These are phyloP conservation scores for Cercospora berteroae DNA, from an alignment of 2,329 filamentous ascomycete genomes.

Conservation along the genomic window DNA sequence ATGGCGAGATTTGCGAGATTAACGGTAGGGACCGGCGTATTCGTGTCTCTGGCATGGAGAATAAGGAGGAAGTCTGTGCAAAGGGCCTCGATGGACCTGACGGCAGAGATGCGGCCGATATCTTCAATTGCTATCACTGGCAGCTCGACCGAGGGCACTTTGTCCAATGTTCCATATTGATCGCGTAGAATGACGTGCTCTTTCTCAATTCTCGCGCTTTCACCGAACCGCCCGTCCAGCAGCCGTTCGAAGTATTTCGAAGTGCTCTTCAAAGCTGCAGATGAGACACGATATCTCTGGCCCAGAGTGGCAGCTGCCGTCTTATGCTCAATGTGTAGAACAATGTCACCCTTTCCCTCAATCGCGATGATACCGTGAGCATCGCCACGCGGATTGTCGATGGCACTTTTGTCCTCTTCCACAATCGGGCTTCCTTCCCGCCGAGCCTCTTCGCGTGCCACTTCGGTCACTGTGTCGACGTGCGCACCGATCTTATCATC, in stretches of 20 bases:
- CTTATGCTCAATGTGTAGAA: conserved; percentile 66
- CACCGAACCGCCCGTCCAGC: conserved; percentile 61
- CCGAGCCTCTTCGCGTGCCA: background rate
- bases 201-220: conserved; percentile 57
- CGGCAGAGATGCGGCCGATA: conserved; percentile 66
- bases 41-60: conserved; percentile 57
- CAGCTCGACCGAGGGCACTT: conserved; percentile 49
- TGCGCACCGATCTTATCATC: background rate
- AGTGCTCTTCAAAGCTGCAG: conserved; percentile 56
- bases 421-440: background rate
- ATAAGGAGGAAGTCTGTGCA: conserved; percentile 67
- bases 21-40: conserved; percentile 51
- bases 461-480: background rate
- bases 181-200: conserved; percentile 53
- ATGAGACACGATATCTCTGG: conserved; percentile 64
- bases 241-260: conserved; percentile 71
- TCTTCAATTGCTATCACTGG: conserved; percentile 64
- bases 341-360: conserved; percentile 59
- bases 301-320: conserved; percentile 52
- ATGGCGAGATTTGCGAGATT: conserved; percentile 67
- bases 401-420: background rate
- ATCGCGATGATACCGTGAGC: conserved; percentile 49
- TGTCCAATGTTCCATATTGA: conserved; percentile 47
- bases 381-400: background rate
- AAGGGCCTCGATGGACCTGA: conserved; percentile 52